Evolutionary conservation across 2,329 filamentous ascomycete species (phyloP), one percentile per base, ranked within the genome.

Genomic region (Diaporthe eres): DNA sequence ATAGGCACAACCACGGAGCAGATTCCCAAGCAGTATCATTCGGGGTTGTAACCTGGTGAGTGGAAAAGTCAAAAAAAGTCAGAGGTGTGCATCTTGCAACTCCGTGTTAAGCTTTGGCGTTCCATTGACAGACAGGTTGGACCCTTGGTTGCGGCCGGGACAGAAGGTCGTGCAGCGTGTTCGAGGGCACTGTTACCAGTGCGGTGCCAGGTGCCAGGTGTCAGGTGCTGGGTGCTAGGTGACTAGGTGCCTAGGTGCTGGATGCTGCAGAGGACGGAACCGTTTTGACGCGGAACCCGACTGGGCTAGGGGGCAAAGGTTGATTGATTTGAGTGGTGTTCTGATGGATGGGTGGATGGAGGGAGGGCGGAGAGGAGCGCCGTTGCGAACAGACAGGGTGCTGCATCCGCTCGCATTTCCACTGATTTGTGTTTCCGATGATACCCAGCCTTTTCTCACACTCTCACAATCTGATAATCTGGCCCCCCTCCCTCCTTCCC

Each of bases 311-410:
- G 34, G 47, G 17, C 44, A n/a, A 68, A n/a, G 63, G 47, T 37
- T 53, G 47, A 53, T 39, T 39, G 65, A 68, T 49, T 68, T 53
- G 65, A 53, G 65, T 19, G 39, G 65, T 19, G 39, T 39, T 37
- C 39, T 53, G 22, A 68, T 39, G 65, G 65, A 4, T 53, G 65
- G 65, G 2, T 15, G 25, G 49, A 7, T 28, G 49, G 49, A 9
- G 53, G 47, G 65, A 39, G 65, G 65, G 65, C 65, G 47, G 65
- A 70, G 65, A 55, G 65, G 65, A 70, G 34, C 49, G 49, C 65
- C 65, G 65, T 70, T 70, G 65, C 65, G 49, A 55, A 55, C 65
- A 55, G 65, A 70, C 65, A 70, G 65, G 65, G 65, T 70, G 65
- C 49, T 70, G 65, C 65, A 70, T 55, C 65, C 49, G 65, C 65